A percentile compares a stretch with the other conserved stretches of the same genome.
Conservation (phyloP, 345 rosid species). For the Pistacia integerrima region DNA sequence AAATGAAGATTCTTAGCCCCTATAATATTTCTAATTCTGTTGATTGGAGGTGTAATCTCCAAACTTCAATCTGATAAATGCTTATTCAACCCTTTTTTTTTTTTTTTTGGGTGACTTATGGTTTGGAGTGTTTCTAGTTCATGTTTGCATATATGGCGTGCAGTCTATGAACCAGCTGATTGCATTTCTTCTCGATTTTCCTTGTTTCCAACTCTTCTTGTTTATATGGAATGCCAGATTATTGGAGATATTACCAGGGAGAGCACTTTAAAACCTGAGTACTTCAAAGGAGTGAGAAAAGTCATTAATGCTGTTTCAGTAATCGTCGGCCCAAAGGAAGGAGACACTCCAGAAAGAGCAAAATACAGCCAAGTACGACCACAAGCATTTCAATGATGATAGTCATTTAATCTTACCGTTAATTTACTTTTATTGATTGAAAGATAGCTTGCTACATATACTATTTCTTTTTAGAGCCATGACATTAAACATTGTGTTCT, state of each 20-base stretch:
- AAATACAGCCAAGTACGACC: conserved; percentile 79
- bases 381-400: not conserved
- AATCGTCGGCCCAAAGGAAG: conserved; percentile 98
- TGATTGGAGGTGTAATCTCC: not conserved
- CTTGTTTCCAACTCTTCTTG: conserved; percentile 12
- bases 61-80: not conserved
- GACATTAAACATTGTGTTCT: conserved; percentile 28
- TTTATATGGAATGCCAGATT: conserved; percentile 41
- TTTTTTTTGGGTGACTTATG: not conserved
- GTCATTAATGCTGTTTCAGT: conserved; percentile 86
- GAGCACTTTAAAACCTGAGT: conserved; percentile 58
- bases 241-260: conserved; percentile 84
- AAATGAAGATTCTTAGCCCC: not conserved
- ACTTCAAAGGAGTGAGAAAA: conserved; percentile 86
- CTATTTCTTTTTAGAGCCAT: conserved; percentile 11
- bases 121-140: not conserved
- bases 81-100: not conserved
- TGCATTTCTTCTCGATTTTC: not conserved
- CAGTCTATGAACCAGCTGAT: not conserved
- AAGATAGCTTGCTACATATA: not conserved
- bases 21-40: not conserved
- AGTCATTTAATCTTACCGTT: not conserved
- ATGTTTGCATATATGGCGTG: not conserved
- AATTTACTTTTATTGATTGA: not conserved
- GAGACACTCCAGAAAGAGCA: conserved; percentile 94